Evolutionary conservation across 2,329 filamentous ascomycete genomes (phyloP), one percentile per base, ranked within the genome.

Genomic region (Alternaria atra): DNA sequence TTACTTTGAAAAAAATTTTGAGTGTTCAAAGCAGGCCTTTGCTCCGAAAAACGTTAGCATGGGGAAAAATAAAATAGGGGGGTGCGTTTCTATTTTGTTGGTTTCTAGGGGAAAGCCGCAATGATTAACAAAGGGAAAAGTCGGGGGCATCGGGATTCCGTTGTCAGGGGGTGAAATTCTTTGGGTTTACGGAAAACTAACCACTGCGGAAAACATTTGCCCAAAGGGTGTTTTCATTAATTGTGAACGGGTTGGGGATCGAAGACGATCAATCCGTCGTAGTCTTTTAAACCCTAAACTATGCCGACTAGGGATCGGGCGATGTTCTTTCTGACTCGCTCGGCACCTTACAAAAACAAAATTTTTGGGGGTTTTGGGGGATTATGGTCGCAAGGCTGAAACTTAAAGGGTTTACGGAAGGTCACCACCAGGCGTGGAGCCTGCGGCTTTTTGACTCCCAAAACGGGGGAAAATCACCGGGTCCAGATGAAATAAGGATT

Each of bases 401-500:
- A 62, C 54, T 58, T 58, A 53, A 58, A 58, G 48, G 53, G 53
- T 58, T 58, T 51, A 60, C 37, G 51, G 46, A 55, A 60, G 44
- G 35, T 44, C 27, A 60, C 57, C 52, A 55, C 57, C 52, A 60
- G 44, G 48, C 32, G 32, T 58, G 53, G 42, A 61, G 50, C 44
- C 29, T 62, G n/a, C 15, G 34, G 55, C 59, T 64, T 64, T 80
- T 80, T 80, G 71, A 79, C 73, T 79, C 72, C n/a, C n/a, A n/a
- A 79, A 80, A 69, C 79, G 70, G 72, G 68, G 67, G 68, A 78
- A 80, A 79, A 72, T 79, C 70, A 79, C 71, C 71, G 77, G 69
- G 71, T 79, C 73, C 72, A 79, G 74, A 80, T 74, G 77, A 69
- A 73, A 73, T 76, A 72, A 80, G 74, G 72, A 80, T 80, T 79